Base-by-base conservation (phyloP, 768 basidiomycete species). In the Pleurotus tuoliensis region DNA sequence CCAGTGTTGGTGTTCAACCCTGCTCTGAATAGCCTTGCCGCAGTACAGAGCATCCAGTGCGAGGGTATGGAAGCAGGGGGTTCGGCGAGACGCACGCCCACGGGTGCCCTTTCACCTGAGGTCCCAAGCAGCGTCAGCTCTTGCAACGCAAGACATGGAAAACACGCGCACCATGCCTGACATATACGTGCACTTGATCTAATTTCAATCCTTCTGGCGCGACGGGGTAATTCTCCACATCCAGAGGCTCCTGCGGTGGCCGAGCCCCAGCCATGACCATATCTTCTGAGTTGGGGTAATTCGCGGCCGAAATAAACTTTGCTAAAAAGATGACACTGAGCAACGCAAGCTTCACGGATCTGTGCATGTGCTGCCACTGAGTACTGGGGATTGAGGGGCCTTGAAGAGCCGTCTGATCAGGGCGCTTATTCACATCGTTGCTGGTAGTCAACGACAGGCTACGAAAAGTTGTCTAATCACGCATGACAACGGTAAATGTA, bases 61-160 rank as follows among this genome's bases (percentile, higher is more conserved):
- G 81, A 78, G 1, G 87, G 85, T 54, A 91, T 82, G 27, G 77
- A 82, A 9, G 83, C 83, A 0, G 87, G 87, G 6, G 84, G 73
- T 3, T 74, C 77, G 5, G 77, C 69, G 69, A 91, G 78, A 2
- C 88, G 80, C 9, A 83, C 73, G 7, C 81, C 82, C n/a, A 91
- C 88, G 0, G 90, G 90, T 0, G 88, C 82, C 37, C 90, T 81
- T 70, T 91, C 90, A 27, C 89, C 89, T 91, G 58, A 47, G 11
- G n/a, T 18, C 44, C 15, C n/a, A 6, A 55, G 39, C 11, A 20
- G 27, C 24, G 13, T 47, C 20, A 34, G 3, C 30, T 34, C 22
- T 22, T 37, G 20, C 37, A 30, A 30, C 18, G 37, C 15, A 25
- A 34, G 45, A 39, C 8, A n/a, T 15, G 55, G n/a, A 24, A 20